Percentiles rank a stretch among this genome's conserved stretches.
These are phyloP conservation scores for Fusarium siculi DNA, from an alignment of 2,329 filamentous ascomycete genomes.

Conservation along the genomic window DNA sequence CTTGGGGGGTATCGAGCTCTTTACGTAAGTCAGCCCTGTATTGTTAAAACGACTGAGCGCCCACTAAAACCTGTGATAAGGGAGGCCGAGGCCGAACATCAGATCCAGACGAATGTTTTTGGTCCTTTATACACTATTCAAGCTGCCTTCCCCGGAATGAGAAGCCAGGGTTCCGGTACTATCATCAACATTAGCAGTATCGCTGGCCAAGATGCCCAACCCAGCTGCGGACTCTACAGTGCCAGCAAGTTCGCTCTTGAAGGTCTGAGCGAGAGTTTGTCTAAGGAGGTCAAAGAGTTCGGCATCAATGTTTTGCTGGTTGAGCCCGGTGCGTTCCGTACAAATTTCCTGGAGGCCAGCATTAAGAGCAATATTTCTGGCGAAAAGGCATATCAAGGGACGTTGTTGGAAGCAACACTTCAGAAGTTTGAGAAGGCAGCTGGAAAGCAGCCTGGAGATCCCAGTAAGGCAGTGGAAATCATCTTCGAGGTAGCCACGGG, in stretches of 20 bases:
- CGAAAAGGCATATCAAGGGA: slow-evolving; percentile 45
- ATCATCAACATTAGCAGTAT: slow-evolving; percentile 60
- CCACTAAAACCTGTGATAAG: slow-evolving; percentile 32
- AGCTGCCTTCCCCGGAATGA: slow-evolving; percentile 59
- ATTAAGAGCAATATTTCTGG: slow-evolving; percentile 32
- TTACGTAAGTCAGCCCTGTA: slow-evolving; percentile 37
- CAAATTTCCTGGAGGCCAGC: slow-evolving; percentile 54
- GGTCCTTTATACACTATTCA: slow-evolving; percentile 59
- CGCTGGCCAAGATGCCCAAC: slow-evolving; percentile 52
- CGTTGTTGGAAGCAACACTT: slow-evolving; percentile 39
- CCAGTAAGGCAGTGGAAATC: slow-evolving; percentile 49
- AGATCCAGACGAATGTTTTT: slow-evolving; percentile 61
- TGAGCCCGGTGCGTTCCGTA: slow-evolving; percentile 62
- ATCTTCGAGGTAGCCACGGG: slow-evolving; percentile 52
- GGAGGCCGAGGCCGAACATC: slow-evolving; percentile 52
- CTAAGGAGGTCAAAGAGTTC: slow-evolving; percentile 55
- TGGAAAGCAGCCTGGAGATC: slow-evolving; percentile 54
- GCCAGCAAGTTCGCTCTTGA: slow-evolving; percentile 58
- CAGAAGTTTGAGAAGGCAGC: slow-evolving; percentile 41
- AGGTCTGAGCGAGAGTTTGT: slow-evolving; percentile 55
- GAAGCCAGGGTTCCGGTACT: slow-evolving; percentile 52
- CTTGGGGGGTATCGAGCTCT: slow-evolving; percentile 36
- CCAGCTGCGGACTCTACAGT: slow-evolving; percentile 56
- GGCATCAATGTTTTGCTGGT: slow-evolving; percentile 57
- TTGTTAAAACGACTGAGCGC: too few relatives aligned